phyloP scores from a whole-genome alignment of 495 filamentous ascomycete species.

The Penicillium robsamsonii region DNA sequence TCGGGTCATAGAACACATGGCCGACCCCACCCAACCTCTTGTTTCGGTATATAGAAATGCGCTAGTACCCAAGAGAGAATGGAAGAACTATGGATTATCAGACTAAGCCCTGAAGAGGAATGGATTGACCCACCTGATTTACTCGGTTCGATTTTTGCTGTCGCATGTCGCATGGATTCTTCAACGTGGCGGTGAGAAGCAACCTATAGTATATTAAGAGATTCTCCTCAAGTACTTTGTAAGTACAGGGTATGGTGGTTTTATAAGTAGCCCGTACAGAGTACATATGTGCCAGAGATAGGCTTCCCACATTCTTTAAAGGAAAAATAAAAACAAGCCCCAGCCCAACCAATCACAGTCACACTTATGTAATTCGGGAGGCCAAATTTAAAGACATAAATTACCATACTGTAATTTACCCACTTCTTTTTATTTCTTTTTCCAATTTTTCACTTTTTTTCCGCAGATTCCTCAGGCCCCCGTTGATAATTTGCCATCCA shows the following conservation, averaged over 20 bases:
- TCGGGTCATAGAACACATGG: slow-evolving; percentile 31
- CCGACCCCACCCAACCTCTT: slow-evolving; percentile 13
- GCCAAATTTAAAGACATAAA: background rate
- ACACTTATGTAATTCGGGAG: background rate
- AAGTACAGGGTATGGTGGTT: background rate
- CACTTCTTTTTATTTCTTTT: background rate
- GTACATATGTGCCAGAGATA: background rate
- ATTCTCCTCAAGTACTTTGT: no score
- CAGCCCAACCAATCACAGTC: slow-evolving; percentile 13
- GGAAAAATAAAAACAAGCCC: slow-evolving; percentile 9
- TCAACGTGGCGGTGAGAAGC: slow-evolving; percentile 1
- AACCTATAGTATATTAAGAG: background rate
- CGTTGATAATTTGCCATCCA: slow-evolving; percentile 18
- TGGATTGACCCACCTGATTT: slow-evolving; percentile 20
- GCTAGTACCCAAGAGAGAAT: slow-evolving; percentile 27
- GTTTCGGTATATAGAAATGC: slow-evolving; percentile 18
- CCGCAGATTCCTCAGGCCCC: slow-evolving; percentile 30
- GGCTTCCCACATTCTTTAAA: slow-evolving; percentile 1
- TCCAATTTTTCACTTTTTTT: slow-evolving; percentile 3
- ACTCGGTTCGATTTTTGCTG: slow-evolving; percentile 3
- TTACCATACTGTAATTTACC: slow-evolving; percentile 8
- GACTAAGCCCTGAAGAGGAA: slow-evolving; percentile 10
- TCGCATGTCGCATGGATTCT: slow-evolving; percentile 9
- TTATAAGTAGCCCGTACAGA: background rate
- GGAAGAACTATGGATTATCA: slow-evolving; percentile 14